phyloP scores from a whole-genome alignment of 2,329 filamentous ascomycete genomes.

The Penicillium sp. region DNA sequence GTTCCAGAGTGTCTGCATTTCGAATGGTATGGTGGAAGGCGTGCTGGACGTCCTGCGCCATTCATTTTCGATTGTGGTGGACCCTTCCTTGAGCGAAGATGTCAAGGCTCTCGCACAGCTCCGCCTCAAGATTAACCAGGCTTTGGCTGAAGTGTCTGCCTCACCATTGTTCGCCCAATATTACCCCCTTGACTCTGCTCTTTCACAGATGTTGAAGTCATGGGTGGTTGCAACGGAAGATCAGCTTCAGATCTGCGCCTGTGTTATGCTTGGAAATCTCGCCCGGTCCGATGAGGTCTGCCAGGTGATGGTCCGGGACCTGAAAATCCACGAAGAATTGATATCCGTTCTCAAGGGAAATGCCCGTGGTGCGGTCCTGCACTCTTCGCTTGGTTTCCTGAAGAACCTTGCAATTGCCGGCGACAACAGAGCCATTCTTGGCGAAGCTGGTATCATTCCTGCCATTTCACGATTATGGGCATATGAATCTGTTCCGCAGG shows the following conservation, averaged over 20 bases:
- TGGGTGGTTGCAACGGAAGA: constrained; percentile 36
- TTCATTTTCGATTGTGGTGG: constrained; percentile 24
- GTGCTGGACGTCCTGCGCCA: constrained; percentile 27
- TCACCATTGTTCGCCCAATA: constrained; percentile 29
- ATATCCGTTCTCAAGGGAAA: constrained; percentile 35
- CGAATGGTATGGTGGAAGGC: constrained; percentile 25
- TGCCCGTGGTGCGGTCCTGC: constrained; percentile 35
- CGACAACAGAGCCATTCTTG: constrained; percentile 34
- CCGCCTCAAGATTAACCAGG: constrained; percentile 34
- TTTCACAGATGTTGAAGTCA: constrained; percentile 31
- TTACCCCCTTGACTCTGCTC: constrained; percentile 33
- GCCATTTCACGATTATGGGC: constrained; percentile 34
- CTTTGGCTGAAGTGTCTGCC: constrained; percentile 36
- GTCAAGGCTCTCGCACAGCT: constrained; percentile 28
- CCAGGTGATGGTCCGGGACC: constrained; percentile 32
- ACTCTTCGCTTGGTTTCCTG: constrained; percentile 40
- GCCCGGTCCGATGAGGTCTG: constrained; percentile 40
- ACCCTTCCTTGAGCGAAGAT: constrained; percentile 27
- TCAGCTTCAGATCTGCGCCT: constrained; percentile 41
- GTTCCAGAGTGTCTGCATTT: constrained; percentile 34
- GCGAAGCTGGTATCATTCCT: constrained; percentile 33
- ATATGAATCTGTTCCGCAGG: constrained; percentile 37
- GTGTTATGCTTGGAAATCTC: constrained; percentile 42
- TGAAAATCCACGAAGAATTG: constrained; percentile 35
- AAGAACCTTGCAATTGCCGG: constrained; percentile 42